Conservation (phyloP, 1,284 basidiomycete genomes). For the Schizopora paradoxa region DNA sequence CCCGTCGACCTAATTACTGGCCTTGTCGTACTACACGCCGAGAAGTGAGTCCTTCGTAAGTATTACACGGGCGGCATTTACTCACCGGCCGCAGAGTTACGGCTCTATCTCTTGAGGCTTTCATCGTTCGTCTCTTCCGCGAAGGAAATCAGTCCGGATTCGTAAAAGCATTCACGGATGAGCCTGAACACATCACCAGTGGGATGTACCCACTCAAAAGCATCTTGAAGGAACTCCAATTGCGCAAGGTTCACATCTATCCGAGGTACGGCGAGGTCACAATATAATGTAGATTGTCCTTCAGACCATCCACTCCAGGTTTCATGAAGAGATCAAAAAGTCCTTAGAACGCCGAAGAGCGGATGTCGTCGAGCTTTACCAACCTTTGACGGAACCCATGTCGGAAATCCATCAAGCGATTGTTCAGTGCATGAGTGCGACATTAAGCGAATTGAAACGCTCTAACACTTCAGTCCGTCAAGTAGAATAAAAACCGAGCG, state of each 20-base stretch:
- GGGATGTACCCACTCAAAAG: slow-evolving; percentile 89
- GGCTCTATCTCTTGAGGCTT: slow-evolving; percentile 80
- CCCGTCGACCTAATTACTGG: slow-evolving; percentile 86
- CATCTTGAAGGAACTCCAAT: slow-evolving; percentile 88
- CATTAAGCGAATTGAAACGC: slow-evolving; percentile 86
- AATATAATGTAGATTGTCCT: not conserved
- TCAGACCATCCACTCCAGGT: slow-evolving; percentile 45
- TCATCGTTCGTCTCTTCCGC: slow-evolving; percentile 85
- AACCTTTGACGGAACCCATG: slow-evolving; percentile 85
- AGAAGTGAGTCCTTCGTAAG: slow-evolving; percentile 53
- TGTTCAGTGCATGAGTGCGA: slow-evolving; percentile 91
- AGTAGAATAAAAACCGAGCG: not conserved
- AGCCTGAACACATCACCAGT: slow-evolving; percentile 90
- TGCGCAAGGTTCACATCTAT: slow-evolving; percentile 86
- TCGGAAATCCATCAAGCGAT: slow-evolving; percentile 88
- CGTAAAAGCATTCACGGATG: slow-evolving; percentile 94
- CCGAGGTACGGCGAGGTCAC: slow-evolving; percentile 61
- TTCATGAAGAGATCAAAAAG: slow-evolving; percentile 82
- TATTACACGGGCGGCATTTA: slow-evolving; percentile 2
- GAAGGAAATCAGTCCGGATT: slow-evolving; percentile 88
- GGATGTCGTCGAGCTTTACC: slow-evolving; percentile 91
- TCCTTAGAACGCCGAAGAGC: slow-evolving; percentile 78
- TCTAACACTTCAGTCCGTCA: slow-evolving; percentile 64
- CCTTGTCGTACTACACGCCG: slow-evolving; percentile 91
- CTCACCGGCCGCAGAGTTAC: slow-evolving; percentile 56